phyloP scores from a whole-genome alignment of 2,329 filamentous ascomycete species.

The Fragosphaeria purpurea region DNA sequence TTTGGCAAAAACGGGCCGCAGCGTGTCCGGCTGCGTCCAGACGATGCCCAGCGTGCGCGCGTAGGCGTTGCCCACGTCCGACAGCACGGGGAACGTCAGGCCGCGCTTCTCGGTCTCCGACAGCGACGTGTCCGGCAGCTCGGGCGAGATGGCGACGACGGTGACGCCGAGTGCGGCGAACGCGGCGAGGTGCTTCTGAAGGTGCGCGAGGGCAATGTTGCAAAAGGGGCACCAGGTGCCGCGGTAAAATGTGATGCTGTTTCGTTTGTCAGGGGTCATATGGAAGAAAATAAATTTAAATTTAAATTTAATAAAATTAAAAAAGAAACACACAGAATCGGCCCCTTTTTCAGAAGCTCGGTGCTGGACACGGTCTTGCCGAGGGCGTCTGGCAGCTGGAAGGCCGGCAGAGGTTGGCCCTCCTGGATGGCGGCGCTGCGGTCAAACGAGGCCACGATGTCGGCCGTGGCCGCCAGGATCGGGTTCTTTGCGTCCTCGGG shows the following conservation, averaged over 20 bases:
- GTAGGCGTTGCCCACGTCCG: slow-evolving; percentile 26
- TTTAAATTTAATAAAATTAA: neutral
- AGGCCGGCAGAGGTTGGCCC: slow-evolving; percentile 24
- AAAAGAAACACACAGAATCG: slow-evolving; percentile 19
- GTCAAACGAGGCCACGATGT: slow-evolving; percentile 15
- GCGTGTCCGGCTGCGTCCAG: slow-evolving; percentile 19
- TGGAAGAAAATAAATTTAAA: too few relatives aligned
- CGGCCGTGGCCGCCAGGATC: neutral
- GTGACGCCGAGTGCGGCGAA: slow-evolving; percentile 28
- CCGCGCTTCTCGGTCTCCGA: slow-evolving; percentile 29
- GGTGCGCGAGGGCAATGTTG: slow-evolving; percentile 26
- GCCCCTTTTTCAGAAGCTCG: slow-evolving; percentile 21
- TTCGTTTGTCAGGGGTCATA: too few relatives aligned
- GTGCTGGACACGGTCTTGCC: slow-evolving; percentile 22
- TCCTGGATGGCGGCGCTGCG: slow-evolving; percentile 20
- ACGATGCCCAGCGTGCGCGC: slow-evolving; percentile 28
- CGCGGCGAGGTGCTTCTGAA: slow-evolving; percentile 26
- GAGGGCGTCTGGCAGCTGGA: slow-evolving; percentile 24
- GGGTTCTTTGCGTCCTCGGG: slow-evolving; percentile 1
- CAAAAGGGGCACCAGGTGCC: slow-evolving; percentile 37
- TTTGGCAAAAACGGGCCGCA: slow-evolving; percentile 18
- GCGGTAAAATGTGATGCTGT: slow-evolving; percentile 33
- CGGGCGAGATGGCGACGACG: slow-evolving; percentile 31
- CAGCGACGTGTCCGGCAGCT: slow-evolving; percentile 28
- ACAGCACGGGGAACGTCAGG: slow-evolving; percentile 30